Evolutionary conservation across 805 yeast genomes (phyloP).

Genomic region (Yarrowia hollandica): DNA sequence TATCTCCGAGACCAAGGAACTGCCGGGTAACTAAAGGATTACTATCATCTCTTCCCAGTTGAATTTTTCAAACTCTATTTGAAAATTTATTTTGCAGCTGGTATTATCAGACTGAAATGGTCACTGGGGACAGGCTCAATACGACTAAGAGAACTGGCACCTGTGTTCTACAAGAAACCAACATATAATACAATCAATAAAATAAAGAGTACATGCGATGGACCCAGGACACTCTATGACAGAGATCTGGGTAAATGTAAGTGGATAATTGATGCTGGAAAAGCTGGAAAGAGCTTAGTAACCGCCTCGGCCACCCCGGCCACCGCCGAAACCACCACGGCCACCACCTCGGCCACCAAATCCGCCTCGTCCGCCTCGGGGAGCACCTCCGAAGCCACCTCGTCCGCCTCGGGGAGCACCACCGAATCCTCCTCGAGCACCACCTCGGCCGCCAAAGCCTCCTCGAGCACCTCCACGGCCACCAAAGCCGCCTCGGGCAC

Average conservation of each 20-base stretch:
- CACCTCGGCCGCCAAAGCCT: slow-evolving; percentile 33
- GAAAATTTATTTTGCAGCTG: slow-evolving; percentile 19
- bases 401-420: slow-evolving; percentile 37
- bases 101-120: no score
- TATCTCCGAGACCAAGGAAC: slow-evolving; percentile 19
- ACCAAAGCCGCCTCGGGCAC: slow-evolving; percentile 45
- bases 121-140: not conserved
- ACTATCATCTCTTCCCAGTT: no score
- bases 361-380: slow-evolving; percentile 28
- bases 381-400: slow-evolving; percentile 38
- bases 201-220: slow-evolving; percentile 29
- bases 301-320: slow-evolving; percentile 22
- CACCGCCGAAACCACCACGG: slow-evolving; percentile 24
- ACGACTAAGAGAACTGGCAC: no score
- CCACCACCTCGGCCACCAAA: slow-evolving; percentile 28
- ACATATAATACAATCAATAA: slow-evolving; percentile 27
- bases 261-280: slow-evolving; percentile 2
- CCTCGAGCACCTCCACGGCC: slow-evolving; percentile 44
- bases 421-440: slow-evolving; percentile 36
- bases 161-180: not conserved
- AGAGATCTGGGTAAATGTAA: not conserved
- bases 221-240: not conserved
- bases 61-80: not conserved
- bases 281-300: not conserved
- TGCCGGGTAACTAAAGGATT: slow-evolving; percentile 13